Evolutionary conservation across 1,284 basidiomycete genomes (phyloP).

Genomic region (Moesziomyces antarcticus): DNA sequence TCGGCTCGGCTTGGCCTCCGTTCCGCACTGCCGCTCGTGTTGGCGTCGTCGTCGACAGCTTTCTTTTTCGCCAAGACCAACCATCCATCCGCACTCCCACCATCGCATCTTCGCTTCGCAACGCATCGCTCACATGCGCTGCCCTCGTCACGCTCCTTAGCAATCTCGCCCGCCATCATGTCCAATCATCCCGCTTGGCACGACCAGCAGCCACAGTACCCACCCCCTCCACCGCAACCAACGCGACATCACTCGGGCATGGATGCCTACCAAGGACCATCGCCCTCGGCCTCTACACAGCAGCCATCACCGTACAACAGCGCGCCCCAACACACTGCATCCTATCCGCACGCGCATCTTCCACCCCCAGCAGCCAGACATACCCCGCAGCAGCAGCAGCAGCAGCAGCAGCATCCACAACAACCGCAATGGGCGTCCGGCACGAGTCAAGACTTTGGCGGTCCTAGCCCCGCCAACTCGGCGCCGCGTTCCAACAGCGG

Average conservation of each 20-base stretch:
- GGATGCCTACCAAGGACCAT: conserved; percentile 26
- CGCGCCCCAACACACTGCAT: conserved; percentile 2
- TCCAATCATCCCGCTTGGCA: conserved; percentile 41
- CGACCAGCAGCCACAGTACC: conserved; percentile 31
- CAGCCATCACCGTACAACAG: too few relatives aligned
- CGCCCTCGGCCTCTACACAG: conserved; percentile 2
- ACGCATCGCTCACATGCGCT: too few relatives aligned
- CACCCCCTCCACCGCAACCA: conserved; percentile 9
- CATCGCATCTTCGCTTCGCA: too few relatives aligned
- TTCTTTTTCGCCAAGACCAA: too few relatives aligned
- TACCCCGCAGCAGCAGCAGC: too few relatives aligned
- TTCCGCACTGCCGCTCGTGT: too few relatives aligned
- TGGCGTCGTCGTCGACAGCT: too few relatives aligned
- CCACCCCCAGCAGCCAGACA: conserved; percentile 6
- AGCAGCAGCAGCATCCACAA: too few relatives aligned
- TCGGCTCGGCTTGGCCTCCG: too few relatives aligned
- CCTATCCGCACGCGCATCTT: conserved; percentile 17
- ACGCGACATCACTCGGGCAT: conserved; percentile 38
- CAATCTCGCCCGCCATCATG: conserved; percentile 8
- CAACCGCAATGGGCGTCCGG: conserved; percentile 25
- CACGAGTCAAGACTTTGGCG: conserved; percentile 25
- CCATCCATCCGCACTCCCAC: too few relatives aligned
- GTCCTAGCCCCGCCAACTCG: conserved; percentile 27
- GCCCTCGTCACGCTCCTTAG: too few relatives aligned
- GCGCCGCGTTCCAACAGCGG: conserved; percentile 25